A percentile compares a stretch with the other conserved stretches of the same genome.
Evolutionary conservation across 345 rosid genomes (phyloP).

Genomic region (Anacardium occidentale): DNA sequence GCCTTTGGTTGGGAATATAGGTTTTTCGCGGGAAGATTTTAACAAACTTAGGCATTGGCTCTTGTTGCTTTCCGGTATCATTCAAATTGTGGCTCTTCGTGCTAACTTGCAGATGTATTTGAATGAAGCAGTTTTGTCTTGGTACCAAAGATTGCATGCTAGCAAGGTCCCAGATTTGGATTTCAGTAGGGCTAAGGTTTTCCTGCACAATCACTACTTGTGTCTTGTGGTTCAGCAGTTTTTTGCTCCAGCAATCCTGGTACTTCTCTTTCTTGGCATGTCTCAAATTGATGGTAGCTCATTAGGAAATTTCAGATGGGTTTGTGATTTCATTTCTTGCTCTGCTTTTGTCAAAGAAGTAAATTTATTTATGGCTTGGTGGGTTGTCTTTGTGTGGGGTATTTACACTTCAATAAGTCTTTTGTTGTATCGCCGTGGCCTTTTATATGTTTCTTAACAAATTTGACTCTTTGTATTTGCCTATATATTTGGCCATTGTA

Average conservation of each 20-base stretch:
- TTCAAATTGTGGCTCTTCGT: conserved; percentile 63
- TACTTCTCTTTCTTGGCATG: conserved; percentile 60
- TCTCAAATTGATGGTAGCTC: conserved; percentile 57
- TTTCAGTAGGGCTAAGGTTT: conserved; percentile 88
- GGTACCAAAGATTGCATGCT: conserved; percentile 91
- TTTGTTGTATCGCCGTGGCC: conserved; percentile 63
- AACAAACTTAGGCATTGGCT: conserved; percentile 49
- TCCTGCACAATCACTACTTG: conserved; percentile 81
- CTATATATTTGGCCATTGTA: neutral
- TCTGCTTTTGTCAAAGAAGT: conserved; percentile 46
- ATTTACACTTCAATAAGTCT: conserved; percentile 57
- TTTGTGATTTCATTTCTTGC: conserved; percentile 59
- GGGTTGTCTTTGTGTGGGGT: conserved; percentile 75
- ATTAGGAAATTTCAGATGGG: conserved; percentile 32
- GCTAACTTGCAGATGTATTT: conserved; percentile 81
- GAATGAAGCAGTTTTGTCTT: conserved; percentile 85
- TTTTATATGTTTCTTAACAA: conserved; percentile 62
- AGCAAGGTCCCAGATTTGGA: conserved; percentile 87
- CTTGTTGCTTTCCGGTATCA: conserved; percentile 50
- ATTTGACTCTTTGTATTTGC: neutral
- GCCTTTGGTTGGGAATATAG: conserved; percentile 60
- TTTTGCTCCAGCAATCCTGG: conserved; percentile 58
- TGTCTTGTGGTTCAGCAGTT: conserved; percentile 79
- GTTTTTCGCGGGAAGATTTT: conserved; percentile 48
- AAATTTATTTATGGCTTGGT: conserved; percentile 81